Evolutionary conservation across 179 eudicot genomes (phyloP).

Genomic region (Heliamphora pulchella): DNA sequence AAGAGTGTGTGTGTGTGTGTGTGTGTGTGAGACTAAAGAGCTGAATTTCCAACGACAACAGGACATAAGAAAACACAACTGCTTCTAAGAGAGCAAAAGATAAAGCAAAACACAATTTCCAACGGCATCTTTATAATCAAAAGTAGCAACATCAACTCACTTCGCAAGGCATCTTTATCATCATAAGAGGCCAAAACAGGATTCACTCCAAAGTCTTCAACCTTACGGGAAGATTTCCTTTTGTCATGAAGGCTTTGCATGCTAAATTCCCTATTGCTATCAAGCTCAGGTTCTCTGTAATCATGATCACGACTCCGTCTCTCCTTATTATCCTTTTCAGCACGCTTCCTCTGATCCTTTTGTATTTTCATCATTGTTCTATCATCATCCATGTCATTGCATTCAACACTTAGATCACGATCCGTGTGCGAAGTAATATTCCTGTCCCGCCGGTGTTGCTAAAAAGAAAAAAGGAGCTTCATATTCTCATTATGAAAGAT

Average conservation of each 20-base stretch:
- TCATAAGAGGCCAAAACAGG: conserved; percentile 39
- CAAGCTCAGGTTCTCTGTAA: conserved; percentile 61
- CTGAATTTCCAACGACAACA: not conserved
- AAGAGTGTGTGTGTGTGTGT: too few relatives aligned
- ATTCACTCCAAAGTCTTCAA: conserved; percentile 51
- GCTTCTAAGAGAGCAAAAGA: not conserved
- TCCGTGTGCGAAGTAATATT: conserved; percentile 39
- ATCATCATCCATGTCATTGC: conserved; percentile 67
- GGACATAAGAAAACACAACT: not conserved
- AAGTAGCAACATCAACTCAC: conserved; percentile 38
- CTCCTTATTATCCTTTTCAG: conserved; percentile 65
- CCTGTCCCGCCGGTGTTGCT: conserved; percentile 60
- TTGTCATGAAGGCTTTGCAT: conserved; percentile 54
- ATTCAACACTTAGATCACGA: conserved; percentile 56
- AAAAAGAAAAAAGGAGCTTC: conserved; percentile 6
- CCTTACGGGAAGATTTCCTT: conserved; percentile 60
- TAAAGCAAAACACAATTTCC: not conserved
- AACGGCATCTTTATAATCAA: not conserved
- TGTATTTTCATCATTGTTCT: conserved; percentile 47
- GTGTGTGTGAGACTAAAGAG: not conserved
- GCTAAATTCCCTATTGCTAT: conserved; percentile 44
- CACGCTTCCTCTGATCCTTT: conserved; percentile 71
- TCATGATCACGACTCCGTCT: conserved; percentile 53
- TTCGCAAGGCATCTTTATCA: conserved; percentile 59
- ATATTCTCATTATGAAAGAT: not conserved